Percentiles rank a stretch among this genome's conserved stretches.
These are phyloP conservation scores for Verbascum thapsus DNA, from an alignment of 257 asterid species.

Conservation along the genomic window DNA sequence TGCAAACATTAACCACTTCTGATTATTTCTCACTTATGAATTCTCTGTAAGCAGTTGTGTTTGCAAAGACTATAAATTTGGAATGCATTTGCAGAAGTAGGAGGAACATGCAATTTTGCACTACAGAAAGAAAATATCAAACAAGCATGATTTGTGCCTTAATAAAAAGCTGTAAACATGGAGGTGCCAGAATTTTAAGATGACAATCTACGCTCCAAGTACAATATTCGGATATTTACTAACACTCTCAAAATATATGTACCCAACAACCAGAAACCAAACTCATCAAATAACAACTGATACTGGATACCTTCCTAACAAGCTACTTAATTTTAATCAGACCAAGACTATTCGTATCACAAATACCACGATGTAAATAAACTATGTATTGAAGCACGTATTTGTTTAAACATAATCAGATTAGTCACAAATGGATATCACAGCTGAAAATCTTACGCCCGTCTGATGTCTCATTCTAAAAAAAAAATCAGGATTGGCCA, in stretches of 20 bases:
- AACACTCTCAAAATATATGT: neutral
- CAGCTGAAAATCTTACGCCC: neutral
- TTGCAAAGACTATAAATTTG: too few species aligned
- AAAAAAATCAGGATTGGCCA: too few species aligned
- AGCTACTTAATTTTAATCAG: too few species aligned
- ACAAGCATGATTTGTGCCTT: conserved; percentile 1
- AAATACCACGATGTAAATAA: too few species aligned
- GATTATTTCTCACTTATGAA: too few species aligned
- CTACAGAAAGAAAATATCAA: neutral
- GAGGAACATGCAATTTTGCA: neutral
- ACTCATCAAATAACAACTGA: too few species aligned
- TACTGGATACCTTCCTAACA: too few species aligned
- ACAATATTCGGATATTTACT: neutral
- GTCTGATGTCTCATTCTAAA: neutral
- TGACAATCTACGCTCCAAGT: too few species aligned
- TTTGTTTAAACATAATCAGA: neutral
- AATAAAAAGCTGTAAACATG: neutral
- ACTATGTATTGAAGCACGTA: neutral
- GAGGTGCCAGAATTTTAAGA: conserved; percentile 12
- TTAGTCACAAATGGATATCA: neutral
- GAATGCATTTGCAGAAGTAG: conserved; percentile 2
- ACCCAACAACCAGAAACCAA: too few species aligned
- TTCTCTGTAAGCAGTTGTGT: too few species aligned
- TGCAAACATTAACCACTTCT: too few species aligned
- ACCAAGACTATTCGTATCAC: too few species aligned